Percentiles rank a stretch among this genome's conserved stretches.
Conservation (phyloP, 495 filamentous ascomycete genomes). For the Penicillium antarcticum region DNA sequence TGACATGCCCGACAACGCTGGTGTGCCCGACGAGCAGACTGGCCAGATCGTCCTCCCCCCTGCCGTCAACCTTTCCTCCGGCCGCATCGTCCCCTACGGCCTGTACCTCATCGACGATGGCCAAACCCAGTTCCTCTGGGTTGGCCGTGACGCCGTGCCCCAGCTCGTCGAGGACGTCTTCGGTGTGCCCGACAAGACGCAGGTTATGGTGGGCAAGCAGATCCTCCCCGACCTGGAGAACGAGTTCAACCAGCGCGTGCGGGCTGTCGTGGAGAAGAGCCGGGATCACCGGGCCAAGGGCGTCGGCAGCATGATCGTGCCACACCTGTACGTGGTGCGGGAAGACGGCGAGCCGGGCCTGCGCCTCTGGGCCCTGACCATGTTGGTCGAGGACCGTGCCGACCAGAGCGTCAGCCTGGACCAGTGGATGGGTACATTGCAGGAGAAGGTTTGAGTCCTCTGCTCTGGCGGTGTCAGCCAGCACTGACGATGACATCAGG, state of each 20-base stretch:
- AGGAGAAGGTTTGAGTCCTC: slow-evolving; percentile 83
- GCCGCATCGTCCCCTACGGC: slow-evolving; percentile 85
- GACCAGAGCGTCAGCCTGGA: slow-evolving; percentile 88
- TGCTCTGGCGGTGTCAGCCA: slow-evolving; percentile 5
- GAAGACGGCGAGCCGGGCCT: slow-evolving; percentile 95
- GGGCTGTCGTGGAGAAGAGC: slow-evolving; percentile 88
- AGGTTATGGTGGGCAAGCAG: slow-evolving; percentile 88
- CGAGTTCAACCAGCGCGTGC: slow-evolving; percentile 92
- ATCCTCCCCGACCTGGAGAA: slow-evolving; percentile 82
- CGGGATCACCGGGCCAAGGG: slow-evolving; percentile 79
- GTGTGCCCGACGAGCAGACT: slow-evolving; percentile 76
- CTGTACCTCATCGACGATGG: slow-evolving; percentile 97
- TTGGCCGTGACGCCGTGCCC: slow-evolving; percentile 88
- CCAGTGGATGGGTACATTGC: slow-evolving; percentile 88
- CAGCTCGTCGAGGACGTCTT: slow-evolving; percentile 89
- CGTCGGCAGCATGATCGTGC: slow-evolving; percentile 85
- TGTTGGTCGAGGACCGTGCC: slow-evolving; percentile 91
- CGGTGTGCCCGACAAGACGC: slow-evolving; percentile 71
- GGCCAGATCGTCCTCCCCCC: slow-evolving; percentile 87
- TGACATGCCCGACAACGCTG: slow-evolving; percentile 96
- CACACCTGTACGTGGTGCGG: slow-evolving; percentile 88
- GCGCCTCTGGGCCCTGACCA: slow-evolving; percentile 93
- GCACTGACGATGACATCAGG: slow-evolving; percentile 15
- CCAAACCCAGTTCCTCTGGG: slow-evolving; percentile 96
- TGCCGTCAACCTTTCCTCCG: slow-evolving; percentile 80